Evolutionary conservation across 257 asterid genomes (phyloP), one percentile per base, ranked within the genome.

Genomic region (Capsicum chinense): DNA sequence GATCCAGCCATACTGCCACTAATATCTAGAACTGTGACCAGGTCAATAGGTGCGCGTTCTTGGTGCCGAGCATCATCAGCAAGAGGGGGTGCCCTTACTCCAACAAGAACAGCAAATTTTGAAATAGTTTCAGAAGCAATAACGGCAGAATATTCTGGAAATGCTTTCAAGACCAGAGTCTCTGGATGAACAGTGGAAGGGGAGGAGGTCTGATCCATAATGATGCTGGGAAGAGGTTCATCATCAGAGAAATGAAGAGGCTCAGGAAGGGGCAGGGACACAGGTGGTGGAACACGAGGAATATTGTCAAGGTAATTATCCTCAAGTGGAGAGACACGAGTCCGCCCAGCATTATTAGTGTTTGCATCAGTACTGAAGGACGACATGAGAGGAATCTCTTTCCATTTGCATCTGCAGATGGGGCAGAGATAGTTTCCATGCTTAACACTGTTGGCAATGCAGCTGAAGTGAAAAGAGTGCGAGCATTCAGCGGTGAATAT

Each of bases 1-100:
- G 84, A 26, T 19, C 92, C 92, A 6, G 33, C 35, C 93, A 88
- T 88, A 85, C 93, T 90, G 62, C 88, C 87, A 66, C 91, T 89
- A 26, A 85, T 86, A 82, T 89, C 91, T 63, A 89, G 90, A 56
- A 89, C 87, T 7, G 86, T 63, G 42, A 90, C 90, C 57, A 90
- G 91, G 78, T 90, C 93, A 76, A 90, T 87, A 26, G 88, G 90
- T 4, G 88, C 88, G 3, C 90, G 88, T 37, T 74, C 84, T 14
- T 5, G 37, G 26, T 56, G 69, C 50, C 48, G 64, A 73, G 80
- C 82, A 58, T 68, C 85, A 48, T 83, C 83, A 64, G 47, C 56
- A 10, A 87, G 84, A 8, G 90, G 67, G 4, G 88, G 90, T 59
- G 87, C 92, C 68, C 60, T 87, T 13, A 89, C 44, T 13, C 90